A percentile compares a stretch with the other conserved stretches of the same genome.
These are phyloP conservation scores for Hypoxylon sp. DNA, from an alignment of 2,329 filamentous ascomycete species.

Conservation along the genomic window DNA sequence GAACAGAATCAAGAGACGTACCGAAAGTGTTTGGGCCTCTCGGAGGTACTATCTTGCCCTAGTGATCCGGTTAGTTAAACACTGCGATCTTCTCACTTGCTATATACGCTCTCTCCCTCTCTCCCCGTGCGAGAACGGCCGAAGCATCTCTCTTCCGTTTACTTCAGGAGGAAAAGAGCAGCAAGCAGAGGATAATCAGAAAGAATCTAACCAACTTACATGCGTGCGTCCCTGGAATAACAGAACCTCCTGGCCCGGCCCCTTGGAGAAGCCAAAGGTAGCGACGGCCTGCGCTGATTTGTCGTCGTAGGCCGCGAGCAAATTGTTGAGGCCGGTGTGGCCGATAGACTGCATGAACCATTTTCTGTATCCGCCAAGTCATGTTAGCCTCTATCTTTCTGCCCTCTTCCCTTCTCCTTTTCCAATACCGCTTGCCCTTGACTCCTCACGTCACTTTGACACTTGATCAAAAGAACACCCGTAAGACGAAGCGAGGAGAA, in stretches of 20 bases:
- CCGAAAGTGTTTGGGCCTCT: constrained; percentile 87
- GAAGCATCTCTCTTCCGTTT: neutral
- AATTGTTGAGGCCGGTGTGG: constrained; percentile 87
- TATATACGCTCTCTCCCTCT: neutral
- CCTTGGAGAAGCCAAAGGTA: constrained; percentile 92
- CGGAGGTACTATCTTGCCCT: constrained; percentile 85
- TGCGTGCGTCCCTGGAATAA: constrained; percentile 93
- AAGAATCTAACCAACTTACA: constrained; percentile 62
- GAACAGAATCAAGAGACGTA: constrained; percentile 60
- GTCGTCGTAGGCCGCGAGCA: constrained; percentile 89
- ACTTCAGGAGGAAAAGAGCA: neutral
- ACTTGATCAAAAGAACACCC: neutral
- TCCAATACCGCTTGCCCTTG: neutral
- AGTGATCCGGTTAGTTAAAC: neutral
- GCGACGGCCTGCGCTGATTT: constrained; percentile 94
- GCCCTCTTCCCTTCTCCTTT: neutral
- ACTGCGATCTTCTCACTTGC: neutral
- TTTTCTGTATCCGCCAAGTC: constrained; percentile 73
- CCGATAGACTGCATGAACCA: constrained; percentile 91
- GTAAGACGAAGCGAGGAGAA: constrained; percentile 6
- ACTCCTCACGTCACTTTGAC: neutral
- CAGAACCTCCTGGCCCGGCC: constrained; percentile 85
- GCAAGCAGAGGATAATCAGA: neutral
- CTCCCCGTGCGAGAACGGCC: neutral
- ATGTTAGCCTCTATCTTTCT: constrained; percentile 13